phyloP scores from a whole-genome alignment of 805 yeast species.

The Wickerhamiella hasegawae region DNA sequence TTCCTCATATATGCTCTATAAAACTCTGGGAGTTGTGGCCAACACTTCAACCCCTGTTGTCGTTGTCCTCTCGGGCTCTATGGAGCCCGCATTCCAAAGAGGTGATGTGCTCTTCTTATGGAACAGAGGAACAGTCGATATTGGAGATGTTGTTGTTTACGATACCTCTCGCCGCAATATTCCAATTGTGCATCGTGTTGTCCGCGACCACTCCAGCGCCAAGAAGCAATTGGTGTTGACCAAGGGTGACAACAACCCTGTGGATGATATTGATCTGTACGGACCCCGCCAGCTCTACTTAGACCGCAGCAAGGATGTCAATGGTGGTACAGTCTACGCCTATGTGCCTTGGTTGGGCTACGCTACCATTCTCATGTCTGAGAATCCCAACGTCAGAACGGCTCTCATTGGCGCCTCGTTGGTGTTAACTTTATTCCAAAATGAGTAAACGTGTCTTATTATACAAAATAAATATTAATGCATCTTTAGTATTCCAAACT shows the following conservation, averaged over 20 bases:
- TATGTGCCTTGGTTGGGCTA: conserved; percentile 85
- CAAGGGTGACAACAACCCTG: conserved; percentile 91
- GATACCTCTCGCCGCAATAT: conserved; percentile 62
- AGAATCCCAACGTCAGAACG: conserved; percentile 68
- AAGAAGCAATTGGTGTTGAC: conserved; percentile 61
- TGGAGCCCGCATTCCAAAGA: conserved; percentile 99
- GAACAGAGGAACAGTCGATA: conserved; percentile 62
- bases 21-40: conserved; percentile 55
- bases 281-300: conserved; percentile 61
- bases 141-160: conserved; percentile 91
- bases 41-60: conserved; percentile 87
- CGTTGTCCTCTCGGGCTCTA: conserved; percentile 92
- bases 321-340: conserved; percentile 75
- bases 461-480: conserved; percentile 1
- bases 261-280: conserved; percentile 78
- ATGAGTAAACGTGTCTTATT: too few species aligned
- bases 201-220: conserved; percentile 54
- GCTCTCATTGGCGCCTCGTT: conserved; percentile 63
- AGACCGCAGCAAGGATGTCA: conserved; percentile 59
- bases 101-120: conserved; percentile 87
- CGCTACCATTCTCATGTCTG: conserved; percentile 79
- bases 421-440: conserved; percentile 45
- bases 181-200: conserved; percentile 93
- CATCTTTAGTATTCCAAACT: conserved; percentile 29
- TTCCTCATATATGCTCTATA: conserved; percentile 88